Percentiles rank a stretch among this genome's conserved stretches.
Evolutionary conservation across 352 stramenopile species (phyloP).

Genomic region (Stephanocyclus meneghinianus): DNA sequence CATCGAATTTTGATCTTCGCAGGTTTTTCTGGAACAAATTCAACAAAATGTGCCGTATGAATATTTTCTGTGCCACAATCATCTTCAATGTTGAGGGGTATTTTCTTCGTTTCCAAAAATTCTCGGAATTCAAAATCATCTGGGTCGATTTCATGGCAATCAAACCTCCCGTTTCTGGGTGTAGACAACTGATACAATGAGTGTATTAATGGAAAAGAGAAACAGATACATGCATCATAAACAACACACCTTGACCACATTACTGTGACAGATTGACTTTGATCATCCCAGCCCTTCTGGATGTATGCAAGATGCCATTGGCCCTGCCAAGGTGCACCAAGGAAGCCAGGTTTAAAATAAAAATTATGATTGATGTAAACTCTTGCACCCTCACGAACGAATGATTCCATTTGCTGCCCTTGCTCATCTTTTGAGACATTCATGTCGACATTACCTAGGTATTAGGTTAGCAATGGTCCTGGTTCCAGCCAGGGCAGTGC

Average conservation of each 20-base stretch:
- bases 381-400: background rate
- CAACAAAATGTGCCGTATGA: background rate
- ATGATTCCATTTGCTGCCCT: background rate
- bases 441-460: too few relatives aligned
- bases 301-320: constrained; percentile 6
- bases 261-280: background rate
- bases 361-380: constrained; percentile 7
- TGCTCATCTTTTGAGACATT: background rate
- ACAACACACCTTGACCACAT: background rate
- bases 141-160: background rate
- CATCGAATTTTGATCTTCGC: constrained; percentile 1
- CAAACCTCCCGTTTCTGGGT: background rate
- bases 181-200: background rate
- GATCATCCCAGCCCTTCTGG: background rate
- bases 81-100: background rate
- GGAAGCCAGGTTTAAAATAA: background rate
- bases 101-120: background rate
- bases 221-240: background rate
- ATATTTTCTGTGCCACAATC: background rate
- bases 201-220: too few relatives aligned
- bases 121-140: background rate
- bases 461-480: too few relatives aligned
- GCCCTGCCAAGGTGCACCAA: constrained; percentile 16
- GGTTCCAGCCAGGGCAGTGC: too few relatives aligned
- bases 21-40: background rate